Conservation (phyloP, 805 yeast genomes). For the Sugiyamaella mastotermitis region DNA sequence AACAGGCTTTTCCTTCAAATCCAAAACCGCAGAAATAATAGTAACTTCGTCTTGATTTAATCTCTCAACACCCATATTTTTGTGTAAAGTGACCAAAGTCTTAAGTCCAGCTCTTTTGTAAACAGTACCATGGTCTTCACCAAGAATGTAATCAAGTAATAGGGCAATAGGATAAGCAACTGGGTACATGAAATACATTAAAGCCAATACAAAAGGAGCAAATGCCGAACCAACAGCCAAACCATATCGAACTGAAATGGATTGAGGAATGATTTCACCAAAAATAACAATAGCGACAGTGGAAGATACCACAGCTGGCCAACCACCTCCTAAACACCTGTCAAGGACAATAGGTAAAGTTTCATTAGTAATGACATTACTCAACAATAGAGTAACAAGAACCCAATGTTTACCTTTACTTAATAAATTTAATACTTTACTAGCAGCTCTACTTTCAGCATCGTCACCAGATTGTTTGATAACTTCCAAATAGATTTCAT, state of each 20-base stretch:
- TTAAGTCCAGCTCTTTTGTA: conserved; percentile 90
- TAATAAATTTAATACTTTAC: conserved; percentile 63
- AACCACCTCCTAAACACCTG: conserved; percentile 91
- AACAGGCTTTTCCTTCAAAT: conserved; percentile 86
- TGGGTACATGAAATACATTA: conserved; percentile 90
- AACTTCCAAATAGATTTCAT: conserved; percentile 88
- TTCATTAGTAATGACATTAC: conserved; percentile 90
- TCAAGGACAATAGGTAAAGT: conserved; percentile 91
- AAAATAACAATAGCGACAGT: conserved; percentile 88
- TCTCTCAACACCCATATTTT: conserved; percentile 92
- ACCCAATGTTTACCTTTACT: conserved; percentile 94
- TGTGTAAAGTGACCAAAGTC: conserved; percentile 86
- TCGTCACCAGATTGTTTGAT: conserved; percentile 73
- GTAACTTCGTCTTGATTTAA: conserved; percentile 94
- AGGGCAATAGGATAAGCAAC: conserved; percentile 85
- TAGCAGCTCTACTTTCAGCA: conserved; percentile 62
- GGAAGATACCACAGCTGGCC: conserved; percentile 93
- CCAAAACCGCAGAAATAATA: conserved; percentile 87
- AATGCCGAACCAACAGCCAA: conserved; percentile 84
- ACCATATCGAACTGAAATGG: conserved; percentile 88
- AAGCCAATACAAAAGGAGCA: conserved; percentile 74
- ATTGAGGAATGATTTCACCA: conserved; percentile 96
- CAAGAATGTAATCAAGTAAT: conserved; percentile 72
- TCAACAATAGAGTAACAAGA: conserved; percentile 74
- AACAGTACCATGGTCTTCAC: conserved; percentile 94